Conservation (phyloP, 1,139 yeast species). For the Geotrichum australiense region DNA sequence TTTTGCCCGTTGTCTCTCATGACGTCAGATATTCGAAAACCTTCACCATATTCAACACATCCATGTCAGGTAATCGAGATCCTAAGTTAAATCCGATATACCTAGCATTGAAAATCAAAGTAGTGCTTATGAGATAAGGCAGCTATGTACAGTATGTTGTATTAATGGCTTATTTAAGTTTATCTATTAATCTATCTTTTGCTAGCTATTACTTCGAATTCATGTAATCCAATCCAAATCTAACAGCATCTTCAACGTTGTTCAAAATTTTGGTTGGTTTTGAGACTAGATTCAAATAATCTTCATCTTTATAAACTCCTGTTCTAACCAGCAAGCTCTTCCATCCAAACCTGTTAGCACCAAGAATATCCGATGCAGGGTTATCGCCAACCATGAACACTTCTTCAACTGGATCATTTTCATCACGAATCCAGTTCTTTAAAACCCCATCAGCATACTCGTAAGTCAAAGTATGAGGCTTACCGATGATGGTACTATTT, state of each 20-base stretch:
- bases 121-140: no score
- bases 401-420: constrained; percentile 28
- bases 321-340: constrained; percentile 73
- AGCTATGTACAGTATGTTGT: no score
- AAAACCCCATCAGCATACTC: constrained; percentile 74
- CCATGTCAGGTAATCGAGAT: no score
- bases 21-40: no score
- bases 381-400: constrained; percentile 96
- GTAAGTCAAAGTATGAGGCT: constrained; percentile 75
- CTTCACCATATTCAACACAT: no score
- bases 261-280: constrained; percentile 33
- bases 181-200: no score
- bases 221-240: constrained; percentile 23
- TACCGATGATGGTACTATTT: constrained; percentile 64
- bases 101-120: no score
- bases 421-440: constrained; percentile 43
- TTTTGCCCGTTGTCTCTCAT: no score
- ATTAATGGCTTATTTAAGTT: no score
- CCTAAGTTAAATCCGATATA: no score
- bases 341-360: constrained; percentile 89
- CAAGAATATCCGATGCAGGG: constrained; percentile 85
- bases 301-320: constrained; percentile 77
- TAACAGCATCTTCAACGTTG: constrained; percentile 37
- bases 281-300: constrained; percentile 37
- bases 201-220: constrained; percentile 7